Percentiles rank a stretch among this genome's conserved stretches.
These are phyloP conservation scores for Septoria petroselini DNA, from an alignment of 2,329 filamentous ascomycete species.

Conservation along the genomic window DNA sequence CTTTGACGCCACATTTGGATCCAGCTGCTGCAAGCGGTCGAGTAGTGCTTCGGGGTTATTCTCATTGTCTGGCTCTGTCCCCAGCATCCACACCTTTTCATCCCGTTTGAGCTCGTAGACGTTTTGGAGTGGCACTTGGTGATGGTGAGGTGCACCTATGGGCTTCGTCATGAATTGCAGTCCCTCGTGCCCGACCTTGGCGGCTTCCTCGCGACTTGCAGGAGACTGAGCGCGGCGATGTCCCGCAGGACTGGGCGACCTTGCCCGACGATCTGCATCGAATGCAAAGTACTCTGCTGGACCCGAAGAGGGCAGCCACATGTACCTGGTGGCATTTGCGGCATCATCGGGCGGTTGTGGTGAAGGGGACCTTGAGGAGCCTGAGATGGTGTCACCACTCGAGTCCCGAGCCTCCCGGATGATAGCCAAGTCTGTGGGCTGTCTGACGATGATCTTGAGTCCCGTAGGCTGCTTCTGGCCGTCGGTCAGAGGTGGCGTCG, in stretches of 20 bases:
- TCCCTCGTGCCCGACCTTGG: slow-evolving; percentile 8
- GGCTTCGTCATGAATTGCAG: slow-evolving; percentile 29
- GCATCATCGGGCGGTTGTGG: slow-evolving; percentile 14
- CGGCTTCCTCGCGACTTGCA: slow-evolving; percentile 3
- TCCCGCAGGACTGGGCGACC: slow-evolving; percentile 22
- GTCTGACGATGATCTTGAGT: slow-evolving; percentile 26
- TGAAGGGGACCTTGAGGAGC: slow-evolving; percentile 26
- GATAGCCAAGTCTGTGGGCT: slow-evolving; percentile 20
- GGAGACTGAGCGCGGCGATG: slow-evolving; percentile 12
- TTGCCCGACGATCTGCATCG: slow-evolving; percentile 17
- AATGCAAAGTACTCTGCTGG: slow-evolving; percentile 24
- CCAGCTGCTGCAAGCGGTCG: slow-evolving; percentile 25
- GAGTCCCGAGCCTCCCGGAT: slow-evolving; percentile 24
- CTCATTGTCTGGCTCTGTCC: slow-evolving; percentile 31
- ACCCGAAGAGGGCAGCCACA: slow-evolving; percentile 19
- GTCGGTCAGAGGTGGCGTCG: slow-evolving; percentile 6
- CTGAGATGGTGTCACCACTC: slow-evolving; percentile 23
- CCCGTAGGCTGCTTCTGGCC: not conserved
- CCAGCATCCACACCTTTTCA: slow-evolving; percentile 32
- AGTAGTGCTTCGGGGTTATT: slow-evolving; percentile 29
- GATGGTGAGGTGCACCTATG: slow-evolving; percentile 24
- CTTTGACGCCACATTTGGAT: slow-evolving; percentile 27
- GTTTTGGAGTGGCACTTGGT: slow-evolving; percentile 27
- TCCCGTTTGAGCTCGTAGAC: slow-evolving; percentile 30
- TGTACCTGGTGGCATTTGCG: slow-evolving; percentile 20